These are phyloP conservation scores for Scedosporium aurantiacum DNA, from an alignment of 2,329 filamentous ascomycete species.

Conservation along the genomic window DNA sequence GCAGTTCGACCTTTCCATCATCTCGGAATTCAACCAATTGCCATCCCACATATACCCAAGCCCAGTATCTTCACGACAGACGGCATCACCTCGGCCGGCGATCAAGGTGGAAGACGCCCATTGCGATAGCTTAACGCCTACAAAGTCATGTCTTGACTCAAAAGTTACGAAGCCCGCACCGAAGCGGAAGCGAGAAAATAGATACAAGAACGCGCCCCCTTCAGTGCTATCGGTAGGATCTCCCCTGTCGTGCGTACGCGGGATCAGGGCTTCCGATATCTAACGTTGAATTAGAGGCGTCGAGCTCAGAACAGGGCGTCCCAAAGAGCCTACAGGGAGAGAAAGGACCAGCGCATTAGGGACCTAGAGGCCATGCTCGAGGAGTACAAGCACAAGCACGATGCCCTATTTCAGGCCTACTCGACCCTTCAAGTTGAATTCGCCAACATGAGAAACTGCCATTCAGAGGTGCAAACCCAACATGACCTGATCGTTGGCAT, in stretches of 20 bases:
- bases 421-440: constrained; percentile 32
- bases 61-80: constrained; percentile 16
- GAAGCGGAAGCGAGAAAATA: constrained; percentile 39
- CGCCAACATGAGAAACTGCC: background rate
- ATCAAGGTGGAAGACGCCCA: constrained; percentile 8
- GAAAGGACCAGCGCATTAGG: constrained; percentile 15
- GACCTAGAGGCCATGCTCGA: constrained; percentile 10
- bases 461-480: background rate
- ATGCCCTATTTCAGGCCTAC: constrained; percentile 43
- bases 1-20: constrained; percentile 12
- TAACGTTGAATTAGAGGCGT: constrained; percentile 13
- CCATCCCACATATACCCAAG: constrained; percentile 21
- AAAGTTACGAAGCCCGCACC: constrained; percentile 22
- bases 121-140: background rate
- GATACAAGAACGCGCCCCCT: constrained; percentile 41
- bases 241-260: background rate
- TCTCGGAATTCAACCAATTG: constrained; percentile 16
- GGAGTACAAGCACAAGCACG: constrained; percentile 31
- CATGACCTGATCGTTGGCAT: background rate
- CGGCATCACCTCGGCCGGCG: constrained; percentile 1
- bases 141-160: background rate
- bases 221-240: constrained; percentile 35
- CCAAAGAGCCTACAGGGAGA: constrained; percentile 21
- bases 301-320: constrained; percentile 22
- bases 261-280: background rate